phyloP scores from a whole-genome alignment of 805 yeast genomes.

The Myxozyma sirexii region DNA sequence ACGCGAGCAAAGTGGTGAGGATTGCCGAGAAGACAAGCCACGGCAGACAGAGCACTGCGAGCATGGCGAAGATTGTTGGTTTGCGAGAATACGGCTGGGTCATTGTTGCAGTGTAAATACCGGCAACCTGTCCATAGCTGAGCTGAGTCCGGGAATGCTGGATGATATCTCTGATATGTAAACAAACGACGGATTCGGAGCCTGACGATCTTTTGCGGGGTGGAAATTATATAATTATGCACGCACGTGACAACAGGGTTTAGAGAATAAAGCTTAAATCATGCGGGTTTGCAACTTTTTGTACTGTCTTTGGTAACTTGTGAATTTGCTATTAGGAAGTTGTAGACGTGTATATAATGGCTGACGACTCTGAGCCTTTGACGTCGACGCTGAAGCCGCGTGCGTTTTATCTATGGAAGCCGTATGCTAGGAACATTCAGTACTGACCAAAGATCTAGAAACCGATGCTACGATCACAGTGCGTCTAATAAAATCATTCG shows the following conservation, averaged over 20 bases:
- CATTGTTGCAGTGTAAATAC: not conserved
- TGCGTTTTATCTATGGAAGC: conserved; percentile 38
- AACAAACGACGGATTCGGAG: too few species aligned
- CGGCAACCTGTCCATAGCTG: too few species aligned
- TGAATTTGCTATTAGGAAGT: not conserved
- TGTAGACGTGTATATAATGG: not conserved
- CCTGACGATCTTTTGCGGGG: too few species aligned
- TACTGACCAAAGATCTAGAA: conserved; percentile 8
- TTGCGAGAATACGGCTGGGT: not conserved
- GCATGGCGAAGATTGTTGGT: not conserved
- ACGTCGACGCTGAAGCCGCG: conserved; percentile 76
- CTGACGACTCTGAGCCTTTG: conserved; percentile 57
- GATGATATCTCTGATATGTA: too few species aligned
- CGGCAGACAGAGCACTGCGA: conserved; percentile 9
- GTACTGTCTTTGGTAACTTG: too few species aligned
- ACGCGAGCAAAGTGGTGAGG: conserved; percentile 9
- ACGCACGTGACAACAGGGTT: too few species aligned
- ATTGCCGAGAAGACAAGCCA: conserved; percentile 15
- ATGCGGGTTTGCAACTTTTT: too few species aligned
- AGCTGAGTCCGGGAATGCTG: too few species aligned
- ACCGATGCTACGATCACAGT: conserved; percentile 75
- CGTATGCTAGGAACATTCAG: not conserved
- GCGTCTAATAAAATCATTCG: conserved; percentile 87
- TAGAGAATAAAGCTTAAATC: too few species aligned
- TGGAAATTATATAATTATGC: too few species aligned